Percentiles rank a stretch among this genome's conserved stretches.
phyloP scores from a whole-genome alignment of 2,329 filamentous ascomycete species.

The Fusarium liriodendri region DNA sequence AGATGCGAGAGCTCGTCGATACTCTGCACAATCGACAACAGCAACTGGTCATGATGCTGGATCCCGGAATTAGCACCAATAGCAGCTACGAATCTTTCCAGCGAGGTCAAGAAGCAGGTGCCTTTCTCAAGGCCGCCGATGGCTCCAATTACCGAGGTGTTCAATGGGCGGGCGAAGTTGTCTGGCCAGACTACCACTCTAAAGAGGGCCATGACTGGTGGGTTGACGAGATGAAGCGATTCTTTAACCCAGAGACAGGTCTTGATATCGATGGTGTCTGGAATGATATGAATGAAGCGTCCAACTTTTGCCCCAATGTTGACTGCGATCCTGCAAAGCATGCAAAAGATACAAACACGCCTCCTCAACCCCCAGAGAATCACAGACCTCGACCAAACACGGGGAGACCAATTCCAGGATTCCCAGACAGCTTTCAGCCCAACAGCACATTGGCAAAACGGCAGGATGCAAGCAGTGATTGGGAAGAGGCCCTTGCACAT shows the following conservation, averaged over 20 bases:
- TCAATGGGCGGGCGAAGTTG: constrained; percentile 81
- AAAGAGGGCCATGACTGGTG: constrained; percentile 74
- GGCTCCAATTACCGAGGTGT: constrained; percentile 71
- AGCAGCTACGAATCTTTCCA: constrained; percentile 56
- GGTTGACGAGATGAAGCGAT: constrained; percentile 73
- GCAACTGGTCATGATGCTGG: constrained; percentile 82
- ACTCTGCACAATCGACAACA: constrained; percentile 75
- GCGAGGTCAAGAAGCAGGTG: constrained; percentile 56
- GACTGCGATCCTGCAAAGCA: constrained; percentile 53
- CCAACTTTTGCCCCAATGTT: constrained; percentile 48
- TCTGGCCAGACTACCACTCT: constrained; percentile 83
- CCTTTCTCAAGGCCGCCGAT: constrained; percentile 64
- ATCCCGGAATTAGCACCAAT: constrained; percentile 70
- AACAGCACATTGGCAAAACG: neutral
- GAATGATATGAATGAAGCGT: constrained; percentile 74
- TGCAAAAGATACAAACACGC: neutral
- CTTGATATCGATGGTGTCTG: constrained; percentile 83
- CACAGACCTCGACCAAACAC: neutral
- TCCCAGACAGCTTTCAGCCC: constrained; percentile 1
- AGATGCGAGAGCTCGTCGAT: constrained; percentile 73
- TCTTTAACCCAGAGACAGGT: constrained; percentile 73
- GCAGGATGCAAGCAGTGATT: neutral
- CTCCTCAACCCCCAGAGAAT: neutral
- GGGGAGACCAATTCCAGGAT: constrained; percentile 1
- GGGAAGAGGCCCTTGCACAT: neutral